phyloP scores from a whole-genome alignment of 345 rosid species.

The Eucalyptus caleyi region DNA sequence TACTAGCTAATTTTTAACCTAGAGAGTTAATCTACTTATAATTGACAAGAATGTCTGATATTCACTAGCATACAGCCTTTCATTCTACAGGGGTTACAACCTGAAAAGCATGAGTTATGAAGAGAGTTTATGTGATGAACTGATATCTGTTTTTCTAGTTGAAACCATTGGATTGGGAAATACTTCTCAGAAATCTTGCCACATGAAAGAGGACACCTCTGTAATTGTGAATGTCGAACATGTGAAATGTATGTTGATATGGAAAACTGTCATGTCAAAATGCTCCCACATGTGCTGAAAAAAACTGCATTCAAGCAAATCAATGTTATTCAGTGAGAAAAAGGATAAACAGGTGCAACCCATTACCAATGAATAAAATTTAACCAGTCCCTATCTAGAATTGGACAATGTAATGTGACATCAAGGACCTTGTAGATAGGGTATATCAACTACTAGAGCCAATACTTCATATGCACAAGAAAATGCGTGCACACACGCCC shows the following conservation, averaged over 20 bases:
- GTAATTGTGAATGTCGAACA: background rate
- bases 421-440: background rate
- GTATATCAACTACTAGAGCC: background rate
- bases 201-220: background rate
- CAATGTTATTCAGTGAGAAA: background rate
- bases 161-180: background rate
- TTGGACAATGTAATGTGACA: background rate
- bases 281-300: background rate
- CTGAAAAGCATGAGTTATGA: background rate
- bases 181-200: background rate
- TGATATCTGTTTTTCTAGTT: background rate
- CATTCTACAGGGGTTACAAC: background rate
- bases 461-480: background rate
- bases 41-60: background rate
- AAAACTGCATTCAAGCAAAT: background rate
- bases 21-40: background rate
- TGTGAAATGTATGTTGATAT: background rate
- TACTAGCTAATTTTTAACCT: background rate
- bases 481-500: background rate
- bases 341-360: background rate
- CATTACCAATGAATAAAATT: background rate
- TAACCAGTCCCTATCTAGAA: background rate
- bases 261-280: background rate
- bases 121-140: background rate
- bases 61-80: background rate